A percentile compares a stretch with the other conserved stretches of the same genome.
phyloP scores from a whole-genome alignment of 805 yeast species.

The Saitoella complicata region DNA sequence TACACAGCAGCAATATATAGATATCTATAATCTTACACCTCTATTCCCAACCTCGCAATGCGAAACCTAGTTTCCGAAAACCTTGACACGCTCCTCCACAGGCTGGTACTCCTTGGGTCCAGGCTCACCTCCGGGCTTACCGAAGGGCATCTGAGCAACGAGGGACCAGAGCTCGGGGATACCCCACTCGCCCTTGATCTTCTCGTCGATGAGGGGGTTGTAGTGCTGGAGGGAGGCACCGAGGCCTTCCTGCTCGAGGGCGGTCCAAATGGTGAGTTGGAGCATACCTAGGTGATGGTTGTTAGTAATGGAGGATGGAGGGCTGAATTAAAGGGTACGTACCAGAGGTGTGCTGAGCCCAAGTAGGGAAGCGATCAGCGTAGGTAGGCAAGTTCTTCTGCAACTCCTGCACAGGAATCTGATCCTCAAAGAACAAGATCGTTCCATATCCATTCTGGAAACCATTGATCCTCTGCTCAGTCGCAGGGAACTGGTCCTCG shows the following conservation, averaged over 20 bases:
- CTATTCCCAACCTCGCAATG: too few relatives aligned
- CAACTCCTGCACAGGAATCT: constrained; percentile 24
- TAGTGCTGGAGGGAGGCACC: constrained; percentile 41
- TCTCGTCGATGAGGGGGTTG: constrained; percentile 28
- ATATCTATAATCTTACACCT: too few relatives aligned
- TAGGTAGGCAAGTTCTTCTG: constrained; percentile 30
- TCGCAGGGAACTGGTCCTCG: constrained; percentile 23
- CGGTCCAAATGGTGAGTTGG: constrained; percentile 25
- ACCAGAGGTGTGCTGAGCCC: constrained; percentile 29
- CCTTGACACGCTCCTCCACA: constrained; percentile 18
- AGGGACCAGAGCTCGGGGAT: constrained; percentile 31
- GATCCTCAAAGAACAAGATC: constrained; percentile 32
- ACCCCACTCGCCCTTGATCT: constrained; percentile 23
- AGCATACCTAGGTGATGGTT: constrained; percentile 18
- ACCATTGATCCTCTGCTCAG: constrained; percentile 28
- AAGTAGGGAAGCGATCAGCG: constrained; percentile 31
- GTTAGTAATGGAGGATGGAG: neutral
- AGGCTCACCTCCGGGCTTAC: constrained; percentile 26
- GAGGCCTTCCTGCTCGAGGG: constrained; percentile 28
- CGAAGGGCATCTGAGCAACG: constrained; percentile 36
- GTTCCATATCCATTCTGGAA: constrained; percentile 34
- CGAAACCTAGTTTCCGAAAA: too few relatives aligned
- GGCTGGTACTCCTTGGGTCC: constrained; percentile 28
- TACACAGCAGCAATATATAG: too few relatives aligned
- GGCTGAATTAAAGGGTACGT: neutral